Conservation (phyloP, 1,139 yeast genomes). For the Protomyces macrosporus region DNA sequence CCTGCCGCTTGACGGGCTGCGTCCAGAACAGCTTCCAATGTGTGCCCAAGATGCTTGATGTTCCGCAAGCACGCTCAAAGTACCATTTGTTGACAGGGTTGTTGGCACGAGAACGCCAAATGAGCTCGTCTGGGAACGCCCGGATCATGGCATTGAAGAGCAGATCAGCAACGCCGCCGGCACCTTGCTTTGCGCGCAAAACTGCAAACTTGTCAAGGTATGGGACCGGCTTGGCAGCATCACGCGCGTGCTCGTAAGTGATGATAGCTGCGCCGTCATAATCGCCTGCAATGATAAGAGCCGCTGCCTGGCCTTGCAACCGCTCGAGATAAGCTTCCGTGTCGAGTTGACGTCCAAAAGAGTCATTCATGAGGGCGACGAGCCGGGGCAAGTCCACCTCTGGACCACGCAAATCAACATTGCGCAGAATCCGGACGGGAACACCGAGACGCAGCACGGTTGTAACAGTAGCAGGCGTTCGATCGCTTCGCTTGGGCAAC, state of each 20-base stretch:
- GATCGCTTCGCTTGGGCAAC: conserved; percentile 56
- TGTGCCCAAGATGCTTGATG: conserved; percentile 40
- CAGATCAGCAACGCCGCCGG: conserved; percentile 88
- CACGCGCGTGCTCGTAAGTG: conserved; percentile 56
- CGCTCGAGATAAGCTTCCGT: conserved; percentile 59
- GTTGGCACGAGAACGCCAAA: conserved; percentile 81
- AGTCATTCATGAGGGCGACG: conserved; percentile 62
- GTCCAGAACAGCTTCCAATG: conserved; percentile 62
- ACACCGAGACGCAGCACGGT: conserved; percentile 77
- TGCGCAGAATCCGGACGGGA: conserved; percentile 50
- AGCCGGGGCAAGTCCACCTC: conserved; percentile 56
- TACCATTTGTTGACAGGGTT: conserved; percentile 98
- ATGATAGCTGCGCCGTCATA: conserved; percentile 93
- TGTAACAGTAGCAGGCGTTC: conserved; percentile 65
- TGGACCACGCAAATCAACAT: conserved; percentile 35
- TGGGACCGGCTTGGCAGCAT: conserved; percentile 45
- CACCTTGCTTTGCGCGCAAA: conserved; percentile 72
- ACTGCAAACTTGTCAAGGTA: conserved; percentile 94
- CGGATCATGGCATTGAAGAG: conserved; percentile 73
- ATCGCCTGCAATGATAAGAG: conserved; percentile 80
- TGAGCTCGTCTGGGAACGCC: conserved; percentile 63
- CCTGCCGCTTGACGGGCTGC: conserved; percentile 53
- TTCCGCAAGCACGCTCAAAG: conserved; percentile 81
- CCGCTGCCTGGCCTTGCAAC: conserved; percentile 56
- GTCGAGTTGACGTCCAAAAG: conserved; percentile 69